These are phyloP conservation scores for Entomortierella beljakovae DNA, from an alignment of 192 early-diverging fungal genomes.

Conservation along the genomic window DNA sequence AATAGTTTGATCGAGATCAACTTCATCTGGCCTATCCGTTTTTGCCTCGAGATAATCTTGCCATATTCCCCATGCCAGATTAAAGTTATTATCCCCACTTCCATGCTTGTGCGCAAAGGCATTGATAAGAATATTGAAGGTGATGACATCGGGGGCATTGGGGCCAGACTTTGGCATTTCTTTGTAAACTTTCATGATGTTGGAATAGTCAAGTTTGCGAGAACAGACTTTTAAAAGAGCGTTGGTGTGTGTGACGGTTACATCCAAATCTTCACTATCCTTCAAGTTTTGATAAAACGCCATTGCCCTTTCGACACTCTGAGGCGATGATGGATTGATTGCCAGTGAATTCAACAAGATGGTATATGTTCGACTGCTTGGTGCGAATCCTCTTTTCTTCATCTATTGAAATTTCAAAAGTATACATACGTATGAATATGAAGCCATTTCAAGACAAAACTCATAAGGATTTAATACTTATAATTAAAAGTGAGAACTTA, in stretches of 20 bases:
- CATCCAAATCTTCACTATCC: constrained; percentile 6
- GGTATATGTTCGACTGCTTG: constrained; percentile 41
- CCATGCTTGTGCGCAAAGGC: constrained; percentile 33
- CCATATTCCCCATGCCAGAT: constrained; percentile 46
- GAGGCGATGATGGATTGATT: constrained; percentile 33
- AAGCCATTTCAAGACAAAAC: not conserved
- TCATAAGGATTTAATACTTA: not conserved
- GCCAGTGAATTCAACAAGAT: constrained; percentile 51
- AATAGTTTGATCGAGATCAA: constrained; percentile 26
- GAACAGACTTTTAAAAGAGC: constrained; percentile 56
- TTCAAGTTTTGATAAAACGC: constrained; percentile 36
- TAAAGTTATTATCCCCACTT: constrained; percentile 40
- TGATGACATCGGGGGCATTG: constrained; percentile 44
- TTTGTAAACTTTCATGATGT: constrained; percentile 22
- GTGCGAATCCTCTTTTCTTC: constrained; percentile 46
- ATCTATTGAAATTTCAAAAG: constrained; percentile 23
- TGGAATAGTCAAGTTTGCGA: constrained; percentile 23
- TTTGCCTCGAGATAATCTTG: constrained; percentile 38
- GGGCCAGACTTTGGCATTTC: constrained; percentile 27
- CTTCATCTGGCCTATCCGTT: constrained; percentile 18
- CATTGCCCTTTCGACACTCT: constrained; percentile 38
- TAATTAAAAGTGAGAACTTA: constrained; percentile 1
- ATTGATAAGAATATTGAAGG: constrained; percentile 48
- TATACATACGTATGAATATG: not conserved
- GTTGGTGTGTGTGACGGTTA: constrained; percentile 37